These are phyloP conservation scores for Bimuria novae-zelandiae DNA, from an alignment of 2,329 filamentous ascomycete genomes.

Conservation along the genomic window DNA sequence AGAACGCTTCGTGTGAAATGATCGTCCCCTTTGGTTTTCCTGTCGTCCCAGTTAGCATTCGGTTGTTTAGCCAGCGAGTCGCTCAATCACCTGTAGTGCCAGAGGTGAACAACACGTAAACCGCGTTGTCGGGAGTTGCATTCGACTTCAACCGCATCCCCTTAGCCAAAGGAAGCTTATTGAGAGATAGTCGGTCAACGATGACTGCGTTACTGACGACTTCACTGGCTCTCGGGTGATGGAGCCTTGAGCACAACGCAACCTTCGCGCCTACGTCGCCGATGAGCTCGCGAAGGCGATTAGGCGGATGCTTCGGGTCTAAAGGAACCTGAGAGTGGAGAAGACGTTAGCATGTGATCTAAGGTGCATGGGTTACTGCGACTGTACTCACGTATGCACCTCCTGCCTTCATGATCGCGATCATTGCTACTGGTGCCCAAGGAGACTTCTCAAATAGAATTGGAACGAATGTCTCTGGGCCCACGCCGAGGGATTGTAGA, in stretches of 20 bases:
- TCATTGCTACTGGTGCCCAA: conserved; percentile 39
- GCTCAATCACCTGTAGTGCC: no score
- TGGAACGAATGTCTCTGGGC: conserved; percentile 39
- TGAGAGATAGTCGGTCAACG: conserved; percentile 50
- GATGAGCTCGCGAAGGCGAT: conserved; percentile 44
- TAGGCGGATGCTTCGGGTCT: conserved; percentile 43
- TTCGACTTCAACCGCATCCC: conserved; percentile 46
- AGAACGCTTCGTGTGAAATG: conserved; percentile 65
- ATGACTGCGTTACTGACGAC: conserved; percentile 29
- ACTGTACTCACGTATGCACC: conserved; percentile 31
- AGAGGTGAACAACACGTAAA: conserved; percentile 64
- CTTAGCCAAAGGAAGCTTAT: conserved; percentile 32
- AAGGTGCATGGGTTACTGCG: not conserved
- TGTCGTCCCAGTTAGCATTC: no score
- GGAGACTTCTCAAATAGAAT: conserved; percentile 44
- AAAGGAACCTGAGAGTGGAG: conserved; percentile 28
- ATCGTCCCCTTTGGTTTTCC: conserved; percentile 63
- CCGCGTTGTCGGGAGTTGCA: conserved; percentile 52
- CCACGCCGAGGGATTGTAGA: conserved; percentile 31
- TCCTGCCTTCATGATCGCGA: conserved; percentile 46
- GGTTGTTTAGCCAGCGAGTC: no score
- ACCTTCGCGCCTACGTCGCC: conserved; percentile 35
- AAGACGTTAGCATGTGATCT: not conserved
- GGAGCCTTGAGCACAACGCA: conserved; percentile 32
- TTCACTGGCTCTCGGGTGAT: conserved; percentile 25